Evolutionary conservation across 805 yeast genomes (phyloP), one percentile per base, ranked within the genome.

Genomic region (Nakazawaea holstii): DNA sequence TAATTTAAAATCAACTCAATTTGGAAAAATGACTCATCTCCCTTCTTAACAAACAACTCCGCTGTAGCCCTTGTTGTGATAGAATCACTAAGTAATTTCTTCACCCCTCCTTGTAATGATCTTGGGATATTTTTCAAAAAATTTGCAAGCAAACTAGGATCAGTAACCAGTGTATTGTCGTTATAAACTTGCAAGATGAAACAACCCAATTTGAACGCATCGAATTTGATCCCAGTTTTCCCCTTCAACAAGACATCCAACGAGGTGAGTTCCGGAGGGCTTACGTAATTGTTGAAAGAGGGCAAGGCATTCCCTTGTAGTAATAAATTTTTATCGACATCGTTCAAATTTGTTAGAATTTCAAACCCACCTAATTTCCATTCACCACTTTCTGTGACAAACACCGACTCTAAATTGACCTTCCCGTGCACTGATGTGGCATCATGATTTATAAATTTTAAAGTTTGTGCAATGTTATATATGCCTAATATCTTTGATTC

Each of bases 301-400:
- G 53, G 61, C 39, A 56, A 62, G 56, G 20, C 58, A 49, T 44
- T 6, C 55, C 60, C 45, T 35, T 35, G 40, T 55, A n/a, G 27
- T 17, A 44, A 26, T 59, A 66, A 59, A 17, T 74, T 73, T 43
- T 65, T 69, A 15, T 73, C 73, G 15, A 74, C 73, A 52, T 71
- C 81, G 4, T 75, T 67, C 38, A 75, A 59, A 46, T 70, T 75
- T 1, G 84, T 73, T 32, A 80, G 64, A 1, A 83, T 62, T 62
- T 91, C 97, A 56, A 90, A 80, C 1, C 96, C 96, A 49, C 86
- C 85, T 27, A 91, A 60, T 50, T 80, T 83, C 92, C 96, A 88
- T 58, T 86, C 95, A 11, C 97, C 96, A 13, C 70, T 59, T 29
- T 72, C 75, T 46, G 77, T 84, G 13, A 87, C 80, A 59, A 68